These are phyloP conservation scores for Apiospora marii DNA, from an alignment of 2,329 filamentous ascomycete species.

Conservation along the genomic window DNA sequence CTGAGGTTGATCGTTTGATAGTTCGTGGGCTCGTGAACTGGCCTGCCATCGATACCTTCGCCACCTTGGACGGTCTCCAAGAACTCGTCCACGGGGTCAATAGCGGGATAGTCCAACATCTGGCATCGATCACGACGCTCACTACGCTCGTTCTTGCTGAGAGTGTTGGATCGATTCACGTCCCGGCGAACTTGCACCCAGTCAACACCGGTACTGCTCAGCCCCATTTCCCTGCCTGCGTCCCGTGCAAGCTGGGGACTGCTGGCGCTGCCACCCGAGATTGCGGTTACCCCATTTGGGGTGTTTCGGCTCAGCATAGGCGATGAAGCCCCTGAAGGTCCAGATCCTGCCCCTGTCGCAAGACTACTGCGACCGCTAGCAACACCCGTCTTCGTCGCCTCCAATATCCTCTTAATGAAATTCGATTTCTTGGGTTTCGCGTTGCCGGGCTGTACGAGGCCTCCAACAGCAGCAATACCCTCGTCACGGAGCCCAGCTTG, in stretches of 20 bases:
- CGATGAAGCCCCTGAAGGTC: constrained; percentile 51
- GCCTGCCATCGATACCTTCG: constrained; percentile 84
- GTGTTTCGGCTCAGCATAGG: constrained; percentile 47
- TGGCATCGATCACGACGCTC: constrained; percentile 90
- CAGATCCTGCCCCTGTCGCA: constrained; percentile 62
- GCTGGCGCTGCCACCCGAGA: constrained; percentile 55
- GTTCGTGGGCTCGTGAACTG: constrained; percentile 83
- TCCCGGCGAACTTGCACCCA: constrained; percentile 99
- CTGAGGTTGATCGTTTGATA: constrained; percentile 81
- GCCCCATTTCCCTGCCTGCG: constrained; percentile 74
- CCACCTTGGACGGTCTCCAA: constrained; percentile 87
- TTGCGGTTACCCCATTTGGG: constrained; percentile 49
- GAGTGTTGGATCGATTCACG: constrained; percentile 92
- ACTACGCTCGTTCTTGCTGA: constrained; percentile 85
- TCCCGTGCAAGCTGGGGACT: constrained; percentile 52
- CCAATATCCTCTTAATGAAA: constrained; percentile 95
- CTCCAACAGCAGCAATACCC: constrained; percentile 75
- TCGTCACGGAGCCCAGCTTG: constrained; percentile 73
- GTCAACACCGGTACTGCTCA: constrained; percentile 67
- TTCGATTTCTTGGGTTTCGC: constrained; percentile 79
- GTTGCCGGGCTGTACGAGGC: constrained; percentile 69
- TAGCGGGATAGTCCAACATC: constrained; percentile 89
- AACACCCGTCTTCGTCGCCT: constrained; percentile 92
- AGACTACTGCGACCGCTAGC: constrained; percentile 89
- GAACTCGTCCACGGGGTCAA: constrained; percentile 89